Evolutionary conservation across 495 filamentous ascomycete genomes (phyloP).

Genomic region (Penicillium chermesinum): DNA sequence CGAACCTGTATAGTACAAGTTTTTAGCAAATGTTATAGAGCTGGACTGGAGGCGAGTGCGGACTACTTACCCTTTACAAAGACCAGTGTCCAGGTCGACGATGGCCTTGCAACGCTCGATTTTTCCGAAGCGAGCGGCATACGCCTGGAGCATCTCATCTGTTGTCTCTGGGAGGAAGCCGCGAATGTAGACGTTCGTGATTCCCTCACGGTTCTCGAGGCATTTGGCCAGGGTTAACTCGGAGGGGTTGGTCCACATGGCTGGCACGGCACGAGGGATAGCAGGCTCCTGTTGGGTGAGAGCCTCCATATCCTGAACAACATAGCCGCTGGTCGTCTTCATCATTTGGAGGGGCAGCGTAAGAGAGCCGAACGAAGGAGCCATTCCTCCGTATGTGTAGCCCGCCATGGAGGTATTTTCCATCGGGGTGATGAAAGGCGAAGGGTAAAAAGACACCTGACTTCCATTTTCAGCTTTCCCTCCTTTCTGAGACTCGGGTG

Average conservation of each 20-base stretch:
- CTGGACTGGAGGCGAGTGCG: not conserved
- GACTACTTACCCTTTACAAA: conserved; percentile 89
- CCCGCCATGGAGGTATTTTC: conserved; percentile 20
- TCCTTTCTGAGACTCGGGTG: conserved; percentile 23
- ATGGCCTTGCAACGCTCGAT: conserved; percentile 96
- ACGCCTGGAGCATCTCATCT: conserved; percentile 78
- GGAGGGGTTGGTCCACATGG: conserved; percentile 67
- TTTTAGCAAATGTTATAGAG: too few species aligned
- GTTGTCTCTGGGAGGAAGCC: conserved; percentile 91
- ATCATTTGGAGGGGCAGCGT: conserved; percentile 38
- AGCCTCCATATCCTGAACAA: conserved; percentile 62
- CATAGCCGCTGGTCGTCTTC: conserved; percentile 46
- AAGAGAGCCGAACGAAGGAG: conserved; percentile 20
- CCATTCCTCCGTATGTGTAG: conserved; percentile 19
- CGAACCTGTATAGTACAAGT: conserved; percentile 60
- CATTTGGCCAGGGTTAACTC: conserved; percentile 82
- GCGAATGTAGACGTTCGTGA: conserved; percentile 95
- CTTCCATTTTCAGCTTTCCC: conserved; percentile 7
- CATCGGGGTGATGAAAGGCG: conserved; percentile 9
- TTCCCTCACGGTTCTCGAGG: conserved; percentile 79
- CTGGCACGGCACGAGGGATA: conserved; percentile 86
- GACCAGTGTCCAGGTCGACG: conserved; percentile 82
- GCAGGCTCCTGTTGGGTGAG: conserved; percentile 68
- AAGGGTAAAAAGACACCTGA: conserved; percentile 10
- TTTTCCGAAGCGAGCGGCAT: conserved; percentile 80